Base-by-base conservation (phyloP, 139 green algal genomes). In the Tetradesmus obliquus region DNA sequence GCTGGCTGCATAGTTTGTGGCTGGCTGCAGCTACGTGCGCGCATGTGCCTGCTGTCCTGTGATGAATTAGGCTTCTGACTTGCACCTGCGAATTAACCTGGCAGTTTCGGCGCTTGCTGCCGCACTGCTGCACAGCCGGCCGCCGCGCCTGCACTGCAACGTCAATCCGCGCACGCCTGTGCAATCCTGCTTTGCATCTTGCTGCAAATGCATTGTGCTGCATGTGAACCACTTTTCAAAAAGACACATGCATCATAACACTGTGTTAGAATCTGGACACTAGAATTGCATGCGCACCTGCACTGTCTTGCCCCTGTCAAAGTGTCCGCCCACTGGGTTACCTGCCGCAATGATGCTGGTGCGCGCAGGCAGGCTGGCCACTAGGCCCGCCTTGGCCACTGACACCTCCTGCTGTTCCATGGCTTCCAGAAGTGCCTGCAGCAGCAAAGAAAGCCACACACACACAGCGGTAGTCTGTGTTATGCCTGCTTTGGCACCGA, bases 331-430 rank as follows among this genome's bases (percentile, higher is more conserved):
- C 45, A 92, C 92, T 5, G 97, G 98, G 94, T 99, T 99, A 53
- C 97, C 97, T 8, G 97, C 98, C 2, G 98, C 98, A 13, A 99
- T 86, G 32, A 99, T 95, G 45, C 97, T 94, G 12, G 98, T 98
- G 83, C 98, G 95, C 19, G 98, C 97, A 51, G 96, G 97, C 87
- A 99, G 95, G 53, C 86, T 96, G 19, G 97, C 97, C 5, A 98
- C 95, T 62, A 99, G 87, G 5, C 98, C 98, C 8, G 97, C 98
- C 95, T 99, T 99, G 82, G 97, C 97, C 32, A 99, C 94, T 19
- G 92, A 96, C 79, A 99, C 96, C 89, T 95, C 94, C 92, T 98
- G 97, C 94, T 99, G 97, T 94, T 99, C 98, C 96, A 99, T 99
- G 2, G 96, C 97, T 10, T 98, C 98, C 51, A 99, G 94, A 66